These are phyloP conservation scores for Penicillium janthinellum DNA, from an alignment of 2,329 filamentous ascomycete species.

Conservation along the genomic window DNA sequence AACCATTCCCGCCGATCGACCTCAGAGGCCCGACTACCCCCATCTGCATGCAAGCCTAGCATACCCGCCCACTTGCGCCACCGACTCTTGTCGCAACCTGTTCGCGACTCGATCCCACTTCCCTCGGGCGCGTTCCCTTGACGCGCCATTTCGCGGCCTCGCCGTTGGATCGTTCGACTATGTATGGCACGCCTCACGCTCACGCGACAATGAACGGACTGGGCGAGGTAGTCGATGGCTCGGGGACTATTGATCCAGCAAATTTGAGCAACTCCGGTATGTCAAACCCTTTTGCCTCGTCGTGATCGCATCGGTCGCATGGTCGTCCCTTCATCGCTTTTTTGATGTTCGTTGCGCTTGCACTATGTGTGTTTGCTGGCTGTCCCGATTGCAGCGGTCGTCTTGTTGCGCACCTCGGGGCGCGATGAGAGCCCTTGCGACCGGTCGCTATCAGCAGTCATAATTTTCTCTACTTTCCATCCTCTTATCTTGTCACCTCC, in stretches of 20 bases:
- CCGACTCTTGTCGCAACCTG: slow-evolving; percentile 17
- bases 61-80: slow-evolving; percentile 22
- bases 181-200: slow-evolving; percentile 52
- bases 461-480: slow-evolving; percentile 10
- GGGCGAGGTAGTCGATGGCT: slow-evolving; percentile 64
- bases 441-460: not conserved
- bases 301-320: slow-evolving; percentile 14
- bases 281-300: slow-evolving; percentile 35
- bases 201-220: slow-evolving; percentile 68
- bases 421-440: slow-evolving; percentile 5
- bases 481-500: slow-evolving; percentile 19
- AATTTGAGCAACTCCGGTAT: slow-evolving; percentile 79
- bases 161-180: slow-evolving; percentile 37
- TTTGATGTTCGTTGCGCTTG: not conserved
- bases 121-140: slow-evolving; percentile 30
- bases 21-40: slow-evolving; percentile 18
- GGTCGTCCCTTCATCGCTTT: slow-evolving; percentile 19
- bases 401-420: slow-evolving; percentile 5
- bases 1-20: slow-evolving; percentile 33
- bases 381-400: slow-evolving; percentile 3
- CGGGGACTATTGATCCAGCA: slow-evolving; percentile 88
- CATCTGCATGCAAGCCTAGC: slow-evolving; percentile 33
- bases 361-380: slow-evolving; percentile 4
- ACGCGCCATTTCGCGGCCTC: slow-evolving; percentile 39
- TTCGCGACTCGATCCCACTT: slow-evolving; percentile 17